Conservation (phyloP, 495 filamentous ascomycete genomes). For the Lasiosphaeria miniovina region DNA sequence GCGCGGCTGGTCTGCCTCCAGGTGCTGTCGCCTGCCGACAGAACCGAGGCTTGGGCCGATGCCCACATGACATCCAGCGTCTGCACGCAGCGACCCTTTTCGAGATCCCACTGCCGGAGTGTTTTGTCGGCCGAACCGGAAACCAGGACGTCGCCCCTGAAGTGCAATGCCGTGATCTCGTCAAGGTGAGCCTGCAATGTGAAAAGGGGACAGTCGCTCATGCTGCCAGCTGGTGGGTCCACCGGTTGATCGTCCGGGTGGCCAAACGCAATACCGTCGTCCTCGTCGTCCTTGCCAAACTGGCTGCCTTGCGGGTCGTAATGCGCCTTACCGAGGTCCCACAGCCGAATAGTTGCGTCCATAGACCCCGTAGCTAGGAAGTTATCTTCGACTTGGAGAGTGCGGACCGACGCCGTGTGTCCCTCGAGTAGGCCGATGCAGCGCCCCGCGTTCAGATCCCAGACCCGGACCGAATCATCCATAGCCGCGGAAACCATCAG, state of each 20-base stretch:
- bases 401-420: conserved; percentile 89
- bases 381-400: conserved; percentile 93
- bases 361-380: conserved; percentile 92
- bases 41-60: conserved; percentile 81
- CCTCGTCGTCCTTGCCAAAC: conserved; percentile 63
- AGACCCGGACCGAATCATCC: conserved; percentile 95
- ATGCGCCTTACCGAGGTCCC: conserved; percentile 72
- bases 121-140: conserved; percentile 98
- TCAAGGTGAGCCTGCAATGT: conserved; percentile 87
- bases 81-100: conserved; percentile 92
- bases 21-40: conserved; percentile 50
- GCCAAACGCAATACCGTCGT: conserved; percentile 58
- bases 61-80: conserved; percentile 99
- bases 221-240: conserved; percentile 64
- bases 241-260: conserved; percentile 58
- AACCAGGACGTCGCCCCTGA: conserved; percentile 81
- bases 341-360: conserved; percentile 92
- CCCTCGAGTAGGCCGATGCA: conserved; percentile 90
- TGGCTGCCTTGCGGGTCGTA: conserved; percentile 61
- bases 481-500: conserved; percentile 92
- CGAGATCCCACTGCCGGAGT: conserved; percentile 93
- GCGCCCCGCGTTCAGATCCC: conserved; percentile 90
- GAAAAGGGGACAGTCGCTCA: conserved; percentile 84
- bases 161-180: conserved; percentile 91
- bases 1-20: conserved; percentile 58